Percentiles rank a stretch among this genome's conserved stretches.
Evolutionary conservation across 1,284 basidiomycete genomes (phyloP).

Genomic region (Mycosarcoma maydis): DNA sequence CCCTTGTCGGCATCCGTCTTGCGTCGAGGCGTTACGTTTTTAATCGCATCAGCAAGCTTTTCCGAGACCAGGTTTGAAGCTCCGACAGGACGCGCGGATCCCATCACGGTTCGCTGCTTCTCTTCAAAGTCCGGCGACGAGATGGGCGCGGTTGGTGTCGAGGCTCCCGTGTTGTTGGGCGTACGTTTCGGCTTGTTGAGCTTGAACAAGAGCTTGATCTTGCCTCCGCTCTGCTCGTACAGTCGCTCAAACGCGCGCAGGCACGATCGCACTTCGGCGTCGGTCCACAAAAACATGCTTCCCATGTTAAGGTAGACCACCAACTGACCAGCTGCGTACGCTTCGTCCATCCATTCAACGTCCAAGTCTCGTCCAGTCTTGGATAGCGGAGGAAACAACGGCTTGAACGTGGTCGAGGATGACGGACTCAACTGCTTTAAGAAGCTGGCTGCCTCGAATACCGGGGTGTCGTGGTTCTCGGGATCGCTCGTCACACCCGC

Average conservation of each 20-base stretch:
- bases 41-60: constrained; percentile 30
- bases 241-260: constrained; percentile 47
- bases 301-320: constrained; percentile 65
- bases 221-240: constrained; percentile 28
- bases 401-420: constrained; percentile 11
- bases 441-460: background rate
- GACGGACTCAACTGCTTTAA: constrained; percentile 5
- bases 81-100: constrained; percentile 14
- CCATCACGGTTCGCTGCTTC: constrained; percentile 15
- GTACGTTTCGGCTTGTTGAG: constrained; percentile 30
- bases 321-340: constrained; percentile 34
- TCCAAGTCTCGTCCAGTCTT: constrained; percentile 17
- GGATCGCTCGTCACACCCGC: constrained; percentile 24
- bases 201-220: constrained; percentile 51
- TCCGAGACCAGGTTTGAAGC: constrained; percentile 17
- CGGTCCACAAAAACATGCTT: constrained; percentile 60
- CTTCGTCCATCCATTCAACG: constrained; percentile 53
- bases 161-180: constrained; percentile 18
- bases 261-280: constrained; percentile 47
- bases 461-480: constrained; percentile 19
- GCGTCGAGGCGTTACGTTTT: constrained; percentile 17
- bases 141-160: constrained; percentile 4
- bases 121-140: constrained; percentile 3
- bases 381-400: background rate
- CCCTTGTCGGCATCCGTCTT: constrained; percentile 30